Conservation (phyloP, 495 filamentous ascomycete genomes). For the Annulohypoxylon stygium region DNA sequence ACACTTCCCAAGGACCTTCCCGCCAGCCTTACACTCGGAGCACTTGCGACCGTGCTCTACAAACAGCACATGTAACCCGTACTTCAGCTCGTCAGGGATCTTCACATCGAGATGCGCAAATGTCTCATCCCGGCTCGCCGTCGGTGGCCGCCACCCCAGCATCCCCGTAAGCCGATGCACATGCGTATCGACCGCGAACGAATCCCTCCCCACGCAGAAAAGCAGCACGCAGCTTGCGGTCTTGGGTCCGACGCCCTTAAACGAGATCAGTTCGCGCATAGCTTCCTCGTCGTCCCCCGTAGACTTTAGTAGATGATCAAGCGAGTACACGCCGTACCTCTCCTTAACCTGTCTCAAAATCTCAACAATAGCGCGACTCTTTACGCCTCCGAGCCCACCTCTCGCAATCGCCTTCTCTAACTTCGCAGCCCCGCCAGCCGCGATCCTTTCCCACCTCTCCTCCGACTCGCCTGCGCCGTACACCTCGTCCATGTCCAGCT, state of each 20-base stretch:
- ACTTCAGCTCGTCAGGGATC: conserved; percentile 85
- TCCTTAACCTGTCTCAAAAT: conserved; percentile 79
- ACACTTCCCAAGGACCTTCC: conserved; percentile 43
- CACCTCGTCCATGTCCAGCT: conserved; percentile 74
- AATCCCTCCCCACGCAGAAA: conserved; percentile 78
- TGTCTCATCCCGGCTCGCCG: conserved; percentile 73
- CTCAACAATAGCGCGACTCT: conserved; percentile 78
- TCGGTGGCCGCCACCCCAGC: conserved; percentile 79
- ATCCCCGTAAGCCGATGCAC: conserved; percentile 81
- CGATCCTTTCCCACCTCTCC: conserved; percentile 79
- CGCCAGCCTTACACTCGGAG: conserved; percentile 74
- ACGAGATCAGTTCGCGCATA: conserved; percentile 78
- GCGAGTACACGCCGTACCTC: conserved; percentile 69
- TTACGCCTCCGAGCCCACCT: conserved; percentile 78
- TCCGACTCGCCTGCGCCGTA: conserved; percentile 79
- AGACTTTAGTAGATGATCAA: conserved; percentile 77
- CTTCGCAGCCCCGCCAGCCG: conserved; percentile 69
- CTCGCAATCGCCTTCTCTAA: conserved; percentile 79
- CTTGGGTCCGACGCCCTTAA: conserved; percentile 87
- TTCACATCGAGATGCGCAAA: conserved; percentile 82
- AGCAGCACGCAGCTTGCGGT: conserved; percentile 86
- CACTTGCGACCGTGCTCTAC: conserved; percentile 85
- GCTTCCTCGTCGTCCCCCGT: conserved; percentile 69
- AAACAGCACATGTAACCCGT: conserved; percentile 82
- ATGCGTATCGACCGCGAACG: conserved; percentile 88